Percentiles rank a stretch among this genome's conserved stretches.
These are phyloP conservation scores for Barnettozyma siamensis DNA, from an alignment of 805 yeast genomes.

Conservation along the genomic window DNA sequence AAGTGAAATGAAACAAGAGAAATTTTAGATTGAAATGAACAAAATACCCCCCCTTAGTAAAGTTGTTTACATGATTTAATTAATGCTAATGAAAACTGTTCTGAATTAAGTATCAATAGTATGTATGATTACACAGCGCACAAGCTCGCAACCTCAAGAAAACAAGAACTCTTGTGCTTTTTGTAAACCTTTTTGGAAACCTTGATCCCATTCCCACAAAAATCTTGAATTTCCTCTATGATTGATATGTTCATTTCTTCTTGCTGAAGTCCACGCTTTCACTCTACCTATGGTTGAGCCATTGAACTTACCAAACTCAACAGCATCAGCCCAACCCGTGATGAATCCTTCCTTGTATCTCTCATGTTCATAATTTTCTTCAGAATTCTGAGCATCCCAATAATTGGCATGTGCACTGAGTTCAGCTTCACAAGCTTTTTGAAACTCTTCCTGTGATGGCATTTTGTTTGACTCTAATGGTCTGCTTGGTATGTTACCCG, in stretches of 20 bases:
- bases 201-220: constrained; percentile 90
- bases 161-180: constrained; percentile 8
- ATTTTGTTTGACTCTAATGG: constrained; percentile 20
- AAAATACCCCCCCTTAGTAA: not conserved
- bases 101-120: no score
- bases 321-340: constrained; percentile 69
- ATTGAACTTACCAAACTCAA: constrained; percentile 60
- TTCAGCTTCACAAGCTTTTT: constrained; percentile 33
- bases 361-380: constrained; percentile 71
- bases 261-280: constrained; percentile 59
- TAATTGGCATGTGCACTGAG: constrained; percentile 49
- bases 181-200: constrained; percentile 58
- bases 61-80: not conserved
- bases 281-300: constrained; percentile 72
- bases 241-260: constrained; percentile 56
- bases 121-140: not conserved
- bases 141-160: not conserved
- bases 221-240: constrained; percentile 49
- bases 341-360: constrained; percentile 74
- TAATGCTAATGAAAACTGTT: no score
- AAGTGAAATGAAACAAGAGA: constrained; percentile 7
- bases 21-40: no score
- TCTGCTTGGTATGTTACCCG: constrained; percentile 46
- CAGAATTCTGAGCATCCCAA: constrained; percentile 58
- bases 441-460: constrained; percentile 38